Percentiles rank a stretch among this genome's conserved stretches.
Conservation (phyloP, 371 early-diverging fungal species). For the Phascolomyces articulosus region DNA sequence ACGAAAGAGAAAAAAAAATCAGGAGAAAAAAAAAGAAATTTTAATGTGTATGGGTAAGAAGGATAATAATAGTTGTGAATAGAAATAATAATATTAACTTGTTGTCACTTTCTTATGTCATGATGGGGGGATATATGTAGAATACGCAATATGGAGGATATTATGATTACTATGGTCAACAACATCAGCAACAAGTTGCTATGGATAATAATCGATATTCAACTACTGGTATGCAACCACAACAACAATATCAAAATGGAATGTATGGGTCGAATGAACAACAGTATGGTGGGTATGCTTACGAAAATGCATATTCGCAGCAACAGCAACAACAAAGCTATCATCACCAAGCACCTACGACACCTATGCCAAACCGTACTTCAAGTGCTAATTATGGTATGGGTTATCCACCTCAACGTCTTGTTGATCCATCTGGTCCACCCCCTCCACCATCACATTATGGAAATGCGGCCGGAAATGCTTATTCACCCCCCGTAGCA, state of each 20-base stretch:
- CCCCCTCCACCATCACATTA: conserved; percentile 6
- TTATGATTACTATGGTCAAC: conserved; percentile 14
- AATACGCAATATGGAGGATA: conserved; percentile 13
- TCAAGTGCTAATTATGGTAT: conserved; percentile 10
- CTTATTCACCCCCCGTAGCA: conserved; percentile 15
- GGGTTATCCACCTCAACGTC: conserved; percentile 12
- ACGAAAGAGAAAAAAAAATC: not conserved
- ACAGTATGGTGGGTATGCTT: conserved; percentile 4
- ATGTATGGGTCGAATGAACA: conserved; percentile 7
- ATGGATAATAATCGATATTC: not conserved
- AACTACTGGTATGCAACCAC: not conserved
- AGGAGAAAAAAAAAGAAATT: not conserved
- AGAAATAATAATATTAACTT: no score
- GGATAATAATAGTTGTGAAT: not conserved
- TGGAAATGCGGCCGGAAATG: not conserved
- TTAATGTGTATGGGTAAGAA: not conserved
- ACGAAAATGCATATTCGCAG: conserved; percentile 23
- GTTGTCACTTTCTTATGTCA: not conserved
- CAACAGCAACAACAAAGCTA: no score
- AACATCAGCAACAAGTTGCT: not conserved
- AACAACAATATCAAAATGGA: conserved; percentile 4
- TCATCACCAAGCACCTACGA: conserved; percentile 11
- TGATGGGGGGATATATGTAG: conserved; percentile 1
- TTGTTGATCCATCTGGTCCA: conserved; percentile 11
- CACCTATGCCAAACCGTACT: conserved; percentile 14